Base-by-base conservation (phyloP, 108 stramenopile species). In the Skeletonema tropicum region DNA sequence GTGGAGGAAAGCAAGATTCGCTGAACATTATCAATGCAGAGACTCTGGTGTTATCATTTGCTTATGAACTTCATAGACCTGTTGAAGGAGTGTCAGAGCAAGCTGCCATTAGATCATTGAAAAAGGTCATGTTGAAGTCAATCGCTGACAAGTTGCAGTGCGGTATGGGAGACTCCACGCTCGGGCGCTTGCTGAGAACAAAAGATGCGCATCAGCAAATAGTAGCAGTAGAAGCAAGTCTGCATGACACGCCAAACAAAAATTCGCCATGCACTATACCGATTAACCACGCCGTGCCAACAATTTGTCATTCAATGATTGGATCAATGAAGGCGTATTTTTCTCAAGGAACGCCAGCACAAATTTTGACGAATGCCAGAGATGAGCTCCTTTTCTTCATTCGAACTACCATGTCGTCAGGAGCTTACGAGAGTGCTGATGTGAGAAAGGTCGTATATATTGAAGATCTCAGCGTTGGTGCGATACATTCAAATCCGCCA, bases 31-130 rank as follows among this genome's bases (percentile, higher is more conserved):
- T 52, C 21, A 46, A 71, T 14, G 25, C 70, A 36, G 66, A 75
- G 42, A 33, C 70, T 15, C 35, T 75, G 12, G 65, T 60, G 14
- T 36, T 82, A 15, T 60, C 57, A 6, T 82, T 71, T 63, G 57
- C 45, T 19, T 82, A 82, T 48, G 80, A 82, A 32, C 55, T 82
- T 6, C 80, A 82, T 59, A 59, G 80, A 39, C 66, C 58, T n/a
- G 12, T 66, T 19, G 55, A 62, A 21, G 61, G 48, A 7, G 48
- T 60, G 9, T 48, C 71, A 21, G 29, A 61, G 49, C 19, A 36
- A 13, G 65, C 25, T 39, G 70, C 68, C 25, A 71, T 75, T n/a
- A n/a, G 30, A 41, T 66, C 68, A 57, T 55, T 75, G 10, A 82
- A 74, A 64, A 49, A 58, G 30, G 31, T 73, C 3, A 70, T 80